These are phyloP conservation scores for Pistacia atlantica DNA, from an alignment of 345 rosid genomes.

Conservation along the genomic window DNA sequence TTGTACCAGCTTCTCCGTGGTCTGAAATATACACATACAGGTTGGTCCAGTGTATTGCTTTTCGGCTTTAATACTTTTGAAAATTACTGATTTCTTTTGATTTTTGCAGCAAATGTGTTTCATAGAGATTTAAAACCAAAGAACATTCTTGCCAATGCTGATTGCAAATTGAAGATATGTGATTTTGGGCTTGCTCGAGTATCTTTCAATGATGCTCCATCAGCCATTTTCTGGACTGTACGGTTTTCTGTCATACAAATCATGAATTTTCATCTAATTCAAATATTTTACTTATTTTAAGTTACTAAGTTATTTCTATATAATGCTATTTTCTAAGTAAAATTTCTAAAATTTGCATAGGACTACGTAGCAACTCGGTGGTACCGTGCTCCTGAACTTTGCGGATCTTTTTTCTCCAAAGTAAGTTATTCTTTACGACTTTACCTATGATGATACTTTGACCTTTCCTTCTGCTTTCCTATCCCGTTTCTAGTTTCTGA, in stretches of 20 bases:
- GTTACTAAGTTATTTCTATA: slow-evolving; percentile 8
- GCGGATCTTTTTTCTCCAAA: slow-evolving; percentile 98
- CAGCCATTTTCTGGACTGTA: slow-evolving; percentile 99
- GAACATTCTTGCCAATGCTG: slow-evolving; percentile 98
- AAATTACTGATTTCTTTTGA: slow-evolving; percentile 20
- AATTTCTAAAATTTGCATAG: slow-evolving; percentile 39
- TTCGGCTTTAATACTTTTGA: slow-evolving; percentile 10
- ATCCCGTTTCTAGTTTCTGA: slow-evolving; percentile 8
- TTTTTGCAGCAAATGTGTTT: slow-evolving; percentile 83
- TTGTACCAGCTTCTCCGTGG: slow-evolving; percentile 98
- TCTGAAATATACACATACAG: slow-evolving; percentile 87
- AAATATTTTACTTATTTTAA: background rate
- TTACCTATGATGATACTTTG: background rate
- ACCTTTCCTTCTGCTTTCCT: slow-evolving; percentile 9
- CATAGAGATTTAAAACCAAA: slow-evolving; percentile 98
- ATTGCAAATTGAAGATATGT: slow-evolving; percentile 96
- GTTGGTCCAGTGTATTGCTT: slow-evolving; percentile 38
- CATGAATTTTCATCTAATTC: slow-evolving; percentile 4
- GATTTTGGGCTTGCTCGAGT: slow-evolving; percentile 99
- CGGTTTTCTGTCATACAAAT: slow-evolving; percentile 32
- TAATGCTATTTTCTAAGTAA: slow-evolving; percentile 14
- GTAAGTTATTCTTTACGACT: slow-evolving; percentile 41
- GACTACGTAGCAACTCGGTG: slow-evolving; percentile 99
- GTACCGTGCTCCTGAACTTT: slow-evolving; percentile 99
- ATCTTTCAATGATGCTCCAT: slow-evolving; percentile 94